Evolutionary conservation across 2,329 filamentous ascomycete species (phyloP), one percentile per base, ranked within the genome.

Genomic region (Geoglossum cookeanum): DNA sequence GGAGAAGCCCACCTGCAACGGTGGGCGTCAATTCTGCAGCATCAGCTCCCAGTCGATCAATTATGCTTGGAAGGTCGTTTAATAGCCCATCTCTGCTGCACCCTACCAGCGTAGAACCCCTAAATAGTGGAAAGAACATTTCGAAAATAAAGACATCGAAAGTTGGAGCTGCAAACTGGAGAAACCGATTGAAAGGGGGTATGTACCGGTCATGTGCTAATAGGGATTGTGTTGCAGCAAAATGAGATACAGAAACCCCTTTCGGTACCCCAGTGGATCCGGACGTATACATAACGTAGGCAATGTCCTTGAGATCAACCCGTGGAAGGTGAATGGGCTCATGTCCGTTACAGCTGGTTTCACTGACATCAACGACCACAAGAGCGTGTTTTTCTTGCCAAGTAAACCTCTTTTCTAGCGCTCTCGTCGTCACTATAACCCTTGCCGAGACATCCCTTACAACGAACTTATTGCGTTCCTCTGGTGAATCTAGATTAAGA

Each of bases 131-230:
- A 62, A 95, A 95, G 74, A 95, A 95, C 5, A 94, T 90, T 66
- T 96, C 90, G 66, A 96, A 96, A 4, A 95, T 84, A 0, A 87
- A 94, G 6, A 96, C 90, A 68, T 96, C 90, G 66, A 96, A 96
- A 0, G 89, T 95, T 0, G 90, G 87, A 2, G 88, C 84, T 3
- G 90, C 90, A 67, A 95, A 95, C 67, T 96, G 90, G 0, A 96
- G 76, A 67, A 96, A 95, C 51, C 88, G 79, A 15, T 74, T 74
- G 65, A 95, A 95, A 0, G 56, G 44, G 1, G 90, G 90, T 45
- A 96, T 83, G 63, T 90, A 81, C 52, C 72, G 75, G 64, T 94
- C 77, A 65, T 96, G 90, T 1, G 87, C 87, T 48, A 94, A 75
- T 6, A 96, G 70, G 58, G 85, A 87, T 67, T 95, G 90, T 0